Evolutionary conservation across 345 rosid genomes (phyloP).

Genomic region (Jatropha curcas): DNA sequence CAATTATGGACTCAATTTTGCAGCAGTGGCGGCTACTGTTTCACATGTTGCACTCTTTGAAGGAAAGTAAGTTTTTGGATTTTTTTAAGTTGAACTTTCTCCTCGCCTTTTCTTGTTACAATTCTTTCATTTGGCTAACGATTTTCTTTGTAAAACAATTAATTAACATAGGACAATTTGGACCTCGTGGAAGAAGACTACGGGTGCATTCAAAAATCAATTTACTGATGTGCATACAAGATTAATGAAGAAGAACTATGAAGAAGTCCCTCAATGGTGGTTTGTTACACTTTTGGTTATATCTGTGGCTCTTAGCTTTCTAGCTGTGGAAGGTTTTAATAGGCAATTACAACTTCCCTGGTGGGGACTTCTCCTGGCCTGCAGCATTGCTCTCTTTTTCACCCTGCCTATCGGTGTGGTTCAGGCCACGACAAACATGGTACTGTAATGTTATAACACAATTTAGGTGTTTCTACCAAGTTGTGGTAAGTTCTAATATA

Average conservation of each 20-base stretch:
- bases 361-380: slow-evolving; percentile 86
- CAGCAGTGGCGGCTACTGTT: slow-evolving; percentile 49
- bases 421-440: slow-evolving; percentile 83
- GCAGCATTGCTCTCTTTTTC: slow-evolving; percentile 60
- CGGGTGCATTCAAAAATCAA: slow-evolving; percentile 36
- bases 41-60: slow-evolving; percentile 74
- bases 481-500: too few species aligned
- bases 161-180: slow-evolving; percentile 46
- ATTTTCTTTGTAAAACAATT: not conserved
- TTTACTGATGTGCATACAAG: slow-evolving; percentile 71
- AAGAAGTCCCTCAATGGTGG: slow-evolving; percentile 87
- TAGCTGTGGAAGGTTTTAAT: slow-evolving; percentile 73
- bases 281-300: slow-evolving; percentile 43
- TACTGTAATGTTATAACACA: slow-evolving; percentile 14
- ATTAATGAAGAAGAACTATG: slow-evolving; percentile 77
- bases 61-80: slow-evolving; percentile 54
- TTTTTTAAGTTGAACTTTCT: not conserved
- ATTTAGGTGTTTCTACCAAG: too few species aligned
- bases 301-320: slow-evolving; percentile 47
- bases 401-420: slow-evolving; percentile 77
- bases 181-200: slow-evolving; percentile 65
- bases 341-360: slow-evolving; percentile 82
- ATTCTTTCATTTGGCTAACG: not conserved
- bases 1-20: slow-evolving; percentile 65
- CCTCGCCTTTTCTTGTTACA: not conserved